Base-by-base conservation (phyloP, 805 yeast genomes). In the Middelhovenomyces tepae region DNA sequence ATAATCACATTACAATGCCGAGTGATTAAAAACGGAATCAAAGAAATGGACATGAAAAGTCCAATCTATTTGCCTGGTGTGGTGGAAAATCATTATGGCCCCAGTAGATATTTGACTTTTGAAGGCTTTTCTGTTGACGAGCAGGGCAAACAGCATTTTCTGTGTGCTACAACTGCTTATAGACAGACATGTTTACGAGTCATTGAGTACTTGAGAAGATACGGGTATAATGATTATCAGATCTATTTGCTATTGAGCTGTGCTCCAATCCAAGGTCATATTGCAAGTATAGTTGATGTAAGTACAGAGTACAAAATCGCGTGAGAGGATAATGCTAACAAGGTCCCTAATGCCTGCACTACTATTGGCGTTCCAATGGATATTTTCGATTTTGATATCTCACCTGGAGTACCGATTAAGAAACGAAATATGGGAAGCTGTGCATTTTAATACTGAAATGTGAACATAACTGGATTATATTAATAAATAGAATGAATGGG, bases 51-150 rank as follows among this genome's bases (percentile, higher is more conserved):
- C 33, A 54, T 68, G 60, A 60, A 59, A 38, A 54, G 61, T 17
- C 73, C 74, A 28, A 57, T 69, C 61, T 68, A 56, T 39, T 45
- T 68, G 14, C 69, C 73, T 11, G 70, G 73, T 14, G 65, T 65
- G 32, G 67, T 68, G 20, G 69, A 61, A 39, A 64, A 65, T 34
- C 64, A 60, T 35, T 68, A 64, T 44, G 70, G 72, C 4, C 67
- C 73, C 3, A 58, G 64, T 16, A 50, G 74, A 35, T 68, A 67
- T 46, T 49, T 68, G 27, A 69, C 73, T 4, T 69, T 68, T 46
- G 73, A 68, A 53, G 74, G 73, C 2, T 66, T 68, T 40, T 67
- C 73, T 0, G 74, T 68, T 11, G 70, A 66, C 43, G 73, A 67
- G 44, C 34, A 43, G 2, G 73, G 74, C 5, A 53, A 56, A 28